Evolutionary conservation across 2,329 filamentous ascomycete species (phyloP).

Genomic region (Paradendryphiella salina): DNA sequence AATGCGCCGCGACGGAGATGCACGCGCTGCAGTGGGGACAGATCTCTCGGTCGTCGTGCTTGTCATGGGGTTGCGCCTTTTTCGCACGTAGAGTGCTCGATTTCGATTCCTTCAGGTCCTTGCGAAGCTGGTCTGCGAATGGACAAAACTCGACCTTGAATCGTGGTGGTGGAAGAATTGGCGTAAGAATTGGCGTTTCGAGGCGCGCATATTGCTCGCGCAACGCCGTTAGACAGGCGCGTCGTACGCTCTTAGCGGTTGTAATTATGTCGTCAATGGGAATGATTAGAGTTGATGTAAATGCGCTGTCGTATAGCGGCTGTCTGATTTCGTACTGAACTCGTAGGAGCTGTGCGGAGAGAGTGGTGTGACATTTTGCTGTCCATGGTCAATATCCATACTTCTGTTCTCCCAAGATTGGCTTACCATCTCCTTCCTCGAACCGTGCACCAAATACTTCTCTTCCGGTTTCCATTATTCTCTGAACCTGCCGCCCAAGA

Average conservation of each 20-base stretch:
- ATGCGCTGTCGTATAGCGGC: slow-evolving; percentile 36
- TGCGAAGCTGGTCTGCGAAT: slow-evolving; percentile 36
- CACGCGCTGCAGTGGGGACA: slow-evolving; percentile 39
- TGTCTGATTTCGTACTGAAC: slow-evolving; percentile 41
- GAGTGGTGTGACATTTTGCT: slow-evolving; percentile 39
- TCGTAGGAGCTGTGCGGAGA: slow-evolving; percentile 39
- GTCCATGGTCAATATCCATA: slow-evolving; percentile 18
- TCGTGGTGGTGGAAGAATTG: slow-evolving; percentile 39
- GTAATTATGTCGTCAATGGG: slow-evolving; percentile 38
- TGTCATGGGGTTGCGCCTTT: slow-evolving; percentile 34
- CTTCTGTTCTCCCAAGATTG: not conserved
- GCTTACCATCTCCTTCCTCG: slow-evolving; percentile 41
- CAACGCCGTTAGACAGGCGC: slow-evolving; percentile 36
- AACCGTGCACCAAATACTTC: slow-evolving; percentile 35
- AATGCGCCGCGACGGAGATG: slow-evolving; percentile 39
- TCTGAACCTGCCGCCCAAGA: slow-evolving; percentile 33
- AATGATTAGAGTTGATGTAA: slow-evolving; percentile 25
- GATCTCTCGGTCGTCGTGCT: slow-evolving; percentile 40
- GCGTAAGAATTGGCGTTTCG: slow-evolving; percentile 19
- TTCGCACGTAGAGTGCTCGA: slow-evolving; percentile 29
- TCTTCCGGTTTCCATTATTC: slow-evolving; percentile 34
- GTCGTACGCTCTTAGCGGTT: slow-evolving; percentile 39
- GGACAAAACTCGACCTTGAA: slow-evolving; percentile 43
- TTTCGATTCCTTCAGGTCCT: slow-evolving; percentile 26
- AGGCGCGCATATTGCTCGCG: slow-evolving; percentile 38